Evolutionary conservation across 306 rosid genomes (phyloP).

Genomic region (Lupinus albus): DNA sequence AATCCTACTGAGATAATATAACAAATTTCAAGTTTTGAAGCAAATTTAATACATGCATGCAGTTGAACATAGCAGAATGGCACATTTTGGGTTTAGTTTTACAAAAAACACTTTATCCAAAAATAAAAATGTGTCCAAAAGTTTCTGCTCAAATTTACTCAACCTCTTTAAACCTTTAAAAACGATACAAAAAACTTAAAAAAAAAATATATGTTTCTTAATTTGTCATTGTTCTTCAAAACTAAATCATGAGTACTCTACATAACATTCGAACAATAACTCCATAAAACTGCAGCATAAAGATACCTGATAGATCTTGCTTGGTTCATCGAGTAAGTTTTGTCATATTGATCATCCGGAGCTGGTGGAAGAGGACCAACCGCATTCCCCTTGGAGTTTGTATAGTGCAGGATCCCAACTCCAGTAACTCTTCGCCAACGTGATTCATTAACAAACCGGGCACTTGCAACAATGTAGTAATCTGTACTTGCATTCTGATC

Average conservation of each 20-base stretch:
- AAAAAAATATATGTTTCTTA: background rate
- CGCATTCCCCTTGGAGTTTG: conserved; percentile 96
- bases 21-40: background rate
- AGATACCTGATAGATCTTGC: conserved; percentile 92
- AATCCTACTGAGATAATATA: background rate
- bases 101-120: background rate
- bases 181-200: conserved; percentile 20
- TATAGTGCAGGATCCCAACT: conserved; percentile 81
- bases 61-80: conserved; percentile 3
- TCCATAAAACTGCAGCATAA: conserved; percentile 14
- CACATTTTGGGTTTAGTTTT: conserved; percentile 4
- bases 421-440: conserved; percentile 88
- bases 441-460: conserved; percentile 85
- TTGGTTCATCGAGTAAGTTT: conserved; percentile 98
- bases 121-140: background rate
- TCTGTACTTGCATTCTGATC: conserved; percentile 95
- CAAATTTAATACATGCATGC: background rate
- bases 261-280: background rate
- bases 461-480: conserved; percentile 94
- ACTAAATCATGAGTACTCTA: background rate
- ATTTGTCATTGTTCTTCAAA: background rate
- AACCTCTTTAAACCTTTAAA: conserved; percentile 9
- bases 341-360: conserved; percentile 84
- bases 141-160: conserved; percentile 13
- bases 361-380: conserved; percentile 74